Evolutionary conservation across 2,329 filamentous ascomycete species (phyloP), one percentile per base, ranked within the genome.

Genomic region (Phaeosphaeria sp.): DNA sequence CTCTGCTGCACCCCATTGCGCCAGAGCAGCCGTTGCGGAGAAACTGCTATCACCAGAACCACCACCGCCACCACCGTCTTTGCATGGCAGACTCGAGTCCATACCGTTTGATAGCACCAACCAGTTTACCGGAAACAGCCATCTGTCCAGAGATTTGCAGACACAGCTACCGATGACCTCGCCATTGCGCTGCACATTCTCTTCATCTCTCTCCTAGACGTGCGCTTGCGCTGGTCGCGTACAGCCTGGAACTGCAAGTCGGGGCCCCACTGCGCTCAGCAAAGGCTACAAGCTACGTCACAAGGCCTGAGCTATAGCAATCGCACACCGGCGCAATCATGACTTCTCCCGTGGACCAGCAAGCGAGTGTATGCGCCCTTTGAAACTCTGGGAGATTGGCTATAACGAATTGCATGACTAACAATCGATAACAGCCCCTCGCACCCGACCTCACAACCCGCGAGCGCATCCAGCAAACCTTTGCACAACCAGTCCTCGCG

Each of bases 401-500:
- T 43, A 1, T 10, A 18, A 25, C 18, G 13, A 13, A 22, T 2
- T 17, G 41, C 27, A 6, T 46, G 23, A 52, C 41, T 21, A 11
- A 20, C 11, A 20, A 15, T 46, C 39, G 58, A 44, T 50, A 39
- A 46, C 48, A 62, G 59, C 63, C 71, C 42, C 56, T 67, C 46
- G 59, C 62, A 2, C 56, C 60, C 20, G 58, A 69, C 46, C 52
- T 65, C 15, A 67, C 68, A 6, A 51, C 57, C 21, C 59, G 72
- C 47, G 61, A 75, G 53, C 71, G 66, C 53, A 51, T 72, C 41
- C 66, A 69, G 50, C 66, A 71, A 48, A 60, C 74, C 43, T 59
- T 97, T 62, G 90, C 93, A 10, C 90, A 96, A 63, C 93, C 94
- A 3, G 89, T 97, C 41, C 81, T 93, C 33, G 94, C 95, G 43